Conservation (phyloP, 2,329 filamentous ascomycete species). For the Botrytis byssoidea region DNA sequence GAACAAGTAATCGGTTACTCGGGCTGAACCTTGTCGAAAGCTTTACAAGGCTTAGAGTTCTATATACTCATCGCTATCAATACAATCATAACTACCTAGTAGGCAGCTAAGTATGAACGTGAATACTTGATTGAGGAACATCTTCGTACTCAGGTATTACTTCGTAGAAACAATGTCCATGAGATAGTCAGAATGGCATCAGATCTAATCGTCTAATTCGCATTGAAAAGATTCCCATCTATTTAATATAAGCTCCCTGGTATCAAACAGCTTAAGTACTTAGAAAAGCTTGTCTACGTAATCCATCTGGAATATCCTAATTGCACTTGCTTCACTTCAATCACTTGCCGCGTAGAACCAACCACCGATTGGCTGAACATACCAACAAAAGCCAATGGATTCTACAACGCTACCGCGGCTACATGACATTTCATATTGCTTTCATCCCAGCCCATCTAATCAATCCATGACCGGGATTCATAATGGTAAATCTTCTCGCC, state of each 20-base stretch:
- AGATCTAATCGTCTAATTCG: neutral
- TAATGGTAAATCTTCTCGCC: neutral
- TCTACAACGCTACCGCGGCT: neutral
- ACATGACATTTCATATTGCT: neutral
- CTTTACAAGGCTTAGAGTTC: neutral
- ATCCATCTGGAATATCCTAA: neutral
- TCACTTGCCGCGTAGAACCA: neutral
- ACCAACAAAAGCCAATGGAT: neutral
- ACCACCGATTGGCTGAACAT: too few species aligned
- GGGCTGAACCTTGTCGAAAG: neutral
- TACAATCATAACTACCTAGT: neutral
- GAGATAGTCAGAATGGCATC: neutral
- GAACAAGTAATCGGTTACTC: neutral
- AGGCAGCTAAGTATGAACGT: neutral
- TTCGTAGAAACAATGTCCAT: neutral
- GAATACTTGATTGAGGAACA: neutral
- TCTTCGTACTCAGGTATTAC: too few species aligned
- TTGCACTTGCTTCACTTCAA: neutral
- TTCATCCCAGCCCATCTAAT: neutral
- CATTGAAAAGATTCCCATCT: neutral
- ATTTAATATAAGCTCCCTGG: neutral
- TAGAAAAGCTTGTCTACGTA: constrained; percentile 1
- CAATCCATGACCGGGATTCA: neutral
- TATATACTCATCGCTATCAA: neutral
- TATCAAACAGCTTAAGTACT: neutral